Evolutionary conservation across 257 asterid species (phyloP), one percentile per base, ranked within the genome.

Genomic region (Solanum paucissectum): DNA sequence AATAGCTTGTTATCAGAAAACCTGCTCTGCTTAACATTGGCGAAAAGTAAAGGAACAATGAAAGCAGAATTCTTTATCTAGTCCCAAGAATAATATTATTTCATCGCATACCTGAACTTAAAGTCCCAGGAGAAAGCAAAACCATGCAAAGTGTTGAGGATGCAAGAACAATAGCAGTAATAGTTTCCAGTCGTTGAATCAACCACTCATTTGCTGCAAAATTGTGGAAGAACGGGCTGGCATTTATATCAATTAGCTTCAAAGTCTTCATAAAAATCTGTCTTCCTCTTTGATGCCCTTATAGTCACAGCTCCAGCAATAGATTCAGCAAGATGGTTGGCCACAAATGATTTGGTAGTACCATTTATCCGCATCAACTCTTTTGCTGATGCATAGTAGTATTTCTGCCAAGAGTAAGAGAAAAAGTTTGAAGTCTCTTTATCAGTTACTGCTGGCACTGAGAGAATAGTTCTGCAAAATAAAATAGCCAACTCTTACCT

Each of bases 101-200:
- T 81, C 16, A 46, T 81, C 40, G 64, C 92, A 7, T 32, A 95
- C 99, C 99, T 1, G 99, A 90, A 93, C 92, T 93, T 87, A 97
- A 95, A 88, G 98, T 95, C 86, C 98, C 98, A 0, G 93, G 77
- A 38, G 99, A 99, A 75, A 97, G 98, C 84, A 95, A 92, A 90
- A 97, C 98, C 98, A 97, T 96, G 92, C 98, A 95, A 62, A 97
- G 98, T 36, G 98, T 96, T 14, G 99, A 98, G 62, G 98, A 94
- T 87, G 98, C 83, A 82, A 97, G 98, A 88, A 96, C 94, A 21
- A 87, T 90, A 38, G 99, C 99, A 76, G 98, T 92, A 69, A 97
- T 88, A 71, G 93, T 89, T 92, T 95, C 98, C 34, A 97, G 94
- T 83, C 99, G 89, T 84, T 92, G 98, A 87, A 97, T 96, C 91